Evolutionary conservation across 108 stramenopile genomes (phyloP).

Genomic region (Skeletonema grethae): DNA sequence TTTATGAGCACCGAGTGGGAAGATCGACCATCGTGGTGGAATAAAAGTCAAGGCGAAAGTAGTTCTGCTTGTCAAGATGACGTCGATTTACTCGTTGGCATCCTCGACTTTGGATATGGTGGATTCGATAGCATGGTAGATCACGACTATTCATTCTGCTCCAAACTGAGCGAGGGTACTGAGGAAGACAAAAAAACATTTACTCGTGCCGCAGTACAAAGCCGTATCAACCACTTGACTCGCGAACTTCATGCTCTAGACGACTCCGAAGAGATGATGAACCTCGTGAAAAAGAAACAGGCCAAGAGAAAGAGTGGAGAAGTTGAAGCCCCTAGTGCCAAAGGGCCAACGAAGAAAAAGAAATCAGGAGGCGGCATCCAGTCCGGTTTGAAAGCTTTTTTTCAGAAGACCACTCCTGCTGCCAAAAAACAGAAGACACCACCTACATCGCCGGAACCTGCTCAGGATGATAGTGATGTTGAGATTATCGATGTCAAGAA

Average conservation of each 20-base stretch:
- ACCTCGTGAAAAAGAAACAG: slow-evolving; percentile 33
- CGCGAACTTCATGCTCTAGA: slow-evolving; percentile 70
- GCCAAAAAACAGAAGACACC: slow-evolving; percentile 39
- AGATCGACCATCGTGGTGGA: slow-evolving; percentile 72
- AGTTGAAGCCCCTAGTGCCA: neutral
- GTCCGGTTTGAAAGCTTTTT: slow-evolving; percentile 40
- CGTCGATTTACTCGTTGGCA: slow-evolving; percentile 43
- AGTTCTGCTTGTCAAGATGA: slow-evolving; percentile 44
- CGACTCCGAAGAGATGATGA: slow-evolving; percentile 53
- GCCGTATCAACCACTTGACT: slow-evolving; percentile 64
- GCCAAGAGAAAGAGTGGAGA: slow-evolving; percentile 13
- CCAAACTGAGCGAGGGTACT: slow-evolving; percentile 13
- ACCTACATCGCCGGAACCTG: slow-evolving; percentile 40
- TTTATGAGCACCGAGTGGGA: slow-evolving; percentile 60
- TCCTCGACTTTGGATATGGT: slow-evolving; percentile 53
- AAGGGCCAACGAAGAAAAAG: slow-evolving; percentile 32
- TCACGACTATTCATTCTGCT: slow-evolving; percentile 37
- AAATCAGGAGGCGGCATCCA: slow-evolving; percentile 33
- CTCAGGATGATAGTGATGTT: slow-evolving; percentile 16
- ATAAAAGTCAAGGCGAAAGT: slow-evolving; percentile 6
- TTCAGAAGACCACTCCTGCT: slow-evolving; percentile 26
- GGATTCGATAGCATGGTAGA: slow-evolving; percentile 52
- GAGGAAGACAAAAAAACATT: slow-evolving; percentile 35
- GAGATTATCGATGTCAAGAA: slow-evolving; percentile 36
- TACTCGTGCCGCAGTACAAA: slow-evolving; percentile 58